Evolutionary conservation across 2,329 filamentous ascomycete genomes (phyloP).

Genomic region (Eurotiales sp.): DNA sequence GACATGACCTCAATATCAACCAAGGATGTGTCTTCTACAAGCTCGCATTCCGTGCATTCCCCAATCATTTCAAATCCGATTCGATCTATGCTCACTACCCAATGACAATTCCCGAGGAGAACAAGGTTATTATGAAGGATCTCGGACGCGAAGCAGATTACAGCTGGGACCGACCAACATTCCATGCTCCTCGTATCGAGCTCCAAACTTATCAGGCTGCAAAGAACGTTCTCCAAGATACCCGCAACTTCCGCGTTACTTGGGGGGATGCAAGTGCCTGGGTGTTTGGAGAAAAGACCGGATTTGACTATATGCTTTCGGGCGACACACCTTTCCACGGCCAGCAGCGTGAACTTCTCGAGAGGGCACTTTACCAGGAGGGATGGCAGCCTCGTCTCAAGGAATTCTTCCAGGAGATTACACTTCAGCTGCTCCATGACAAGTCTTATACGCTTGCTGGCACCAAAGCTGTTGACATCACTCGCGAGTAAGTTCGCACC

Average conservation of each 20-base stretch:
- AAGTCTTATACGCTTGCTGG: slow-evolving; percentile 63
- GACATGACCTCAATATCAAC: slow-evolving; percentile 69
- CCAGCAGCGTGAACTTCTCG: slow-evolving; percentile 52
- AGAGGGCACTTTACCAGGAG: slow-evolving; percentile 57
- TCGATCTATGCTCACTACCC: slow-evolving; percentile 80
- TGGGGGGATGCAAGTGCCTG: slow-evolving; percentile 63
- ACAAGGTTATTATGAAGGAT: slow-evolving; percentile 64
- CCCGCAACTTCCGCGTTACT: slow-evolving; percentile 59
- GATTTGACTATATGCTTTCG: slow-evolving; percentile 56
- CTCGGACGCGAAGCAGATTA: slow-evolving; percentile 67
- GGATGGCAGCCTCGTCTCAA: slow-evolving; percentile 62
- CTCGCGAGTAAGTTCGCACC: slow-evolving; percentile 46
- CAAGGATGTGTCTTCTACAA: slow-evolving; percentile 85
- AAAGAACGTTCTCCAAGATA: slow-evolving; percentile 59
- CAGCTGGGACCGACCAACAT: slow-evolving; percentile 61
- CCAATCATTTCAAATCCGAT: slow-evolving; percentile 71
- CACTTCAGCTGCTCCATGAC: slow-evolving; percentile 57
- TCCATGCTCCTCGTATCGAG: slow-evolving; percentile 50
- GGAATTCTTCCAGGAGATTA: slow-evolving; percentile 63
- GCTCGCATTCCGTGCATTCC: slow-evolving; percentile 74
- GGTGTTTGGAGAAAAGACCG: slow-evolving; percentile 55
- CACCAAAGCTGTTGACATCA: slow-evolving; percentile 66
- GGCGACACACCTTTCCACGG: slow-evolving; percentile 49
- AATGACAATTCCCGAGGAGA: slow-evolving; percentile 67
- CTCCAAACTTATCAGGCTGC: slow-evolving; percentile 60